Base-by-base conservation (phyloP, 2,329 filamentous ascomycete species). In the Clarireedia homoeocarpa region DNA sequence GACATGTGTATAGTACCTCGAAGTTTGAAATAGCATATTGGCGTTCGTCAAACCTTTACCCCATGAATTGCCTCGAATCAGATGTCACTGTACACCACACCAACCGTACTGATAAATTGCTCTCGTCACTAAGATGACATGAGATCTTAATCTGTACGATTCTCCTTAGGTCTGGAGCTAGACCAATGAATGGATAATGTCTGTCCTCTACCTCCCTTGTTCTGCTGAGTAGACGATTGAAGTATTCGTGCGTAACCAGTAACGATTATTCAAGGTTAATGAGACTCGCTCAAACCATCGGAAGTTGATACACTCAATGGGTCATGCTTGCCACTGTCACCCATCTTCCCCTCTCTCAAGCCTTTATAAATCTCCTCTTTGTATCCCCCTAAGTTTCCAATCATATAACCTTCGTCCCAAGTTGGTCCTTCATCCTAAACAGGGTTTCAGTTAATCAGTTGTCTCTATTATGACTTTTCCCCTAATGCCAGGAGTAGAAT, bases 361-460 rank as follows among this genome's bases (percentile, higher is more conserved):
- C 57, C 53, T 23, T 39, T 5, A 34, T 42, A 34, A 40, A 44
- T 50, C 12, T 34, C 53, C 47, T 26, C 36, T 20, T 34, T 50
- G 45, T 58, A 66, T 0, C 57, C 49, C 34, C 65, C 56, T 10
- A 77, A 71, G 14, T 61, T 56, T 1, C 75, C 64, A 5, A 67
- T 67, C 5, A 48, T 48, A 34, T 48, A 53, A 3, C 51, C 51
- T 34, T 36, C 30, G 2, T 40, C 23, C 17, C 47, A 49, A 2
- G 24, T 42, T 14, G 36, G 36, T 1, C 45, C 34, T 30, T 40
- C 45, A 34, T 54, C 52, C 45, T 49, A 49, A 10, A 36, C 30
- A 39, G 2, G 7, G 23, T 34, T 48, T 34, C n/a, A 42, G 20
- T 42, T 6, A 42, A n/a, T 20, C 20, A 20, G 20, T 20, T 17